Base-by-base conservation (phyloP, 495 filamentous ascomycete genomes). In the Hypoxylon trugodes region DNA sequence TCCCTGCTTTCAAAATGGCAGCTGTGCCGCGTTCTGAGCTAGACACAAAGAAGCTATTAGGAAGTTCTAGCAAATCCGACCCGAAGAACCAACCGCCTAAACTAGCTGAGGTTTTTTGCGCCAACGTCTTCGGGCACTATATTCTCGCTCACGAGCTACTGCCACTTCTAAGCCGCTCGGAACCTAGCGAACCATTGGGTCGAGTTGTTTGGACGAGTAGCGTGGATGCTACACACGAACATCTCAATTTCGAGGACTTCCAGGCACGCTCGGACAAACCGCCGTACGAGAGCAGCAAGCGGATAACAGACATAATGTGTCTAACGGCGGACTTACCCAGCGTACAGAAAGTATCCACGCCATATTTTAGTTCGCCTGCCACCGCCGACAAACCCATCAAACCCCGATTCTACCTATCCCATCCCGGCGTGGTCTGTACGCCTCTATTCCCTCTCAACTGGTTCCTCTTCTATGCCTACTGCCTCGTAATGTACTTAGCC, bases 101-200 rank as follows among this genome's bases (percentile, higher is more conserved):
- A 40, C 36, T 98, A 0, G 96, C 92, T 2, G 77, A 88, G 47
- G 84, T 97, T 5, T 98, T 97, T 74, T 89, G 87, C 73, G 87
- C 92, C 47, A 98, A 98, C 69, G 84, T 96, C 24, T 96, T 98
- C 69, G 95, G 96, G 0, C 95, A 98, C 75, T 98, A 98, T 72
- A 77, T 97, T 62, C 88, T 98, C 15, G 84, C 84, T 13, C 93
- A 96, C 71, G 87, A 88, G 54, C 80, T 97, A 2, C 77, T 87
- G 49, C 87, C 91, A 0, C 79, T 97, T 6, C 81, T 98, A 38
- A 84, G 77, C 12, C 77, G 76, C 1, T 70, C 77, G 0, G 68
- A 70, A 9, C 69, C 73, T 26, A 73, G 75, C 36, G 59, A 74
- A 16, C 32, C 80, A 43, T 75, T 70, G 1, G 77, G 74, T 13